Conservation (phyloP, 352 stramenopile species). For the Pythium phragmitis region DNA sequence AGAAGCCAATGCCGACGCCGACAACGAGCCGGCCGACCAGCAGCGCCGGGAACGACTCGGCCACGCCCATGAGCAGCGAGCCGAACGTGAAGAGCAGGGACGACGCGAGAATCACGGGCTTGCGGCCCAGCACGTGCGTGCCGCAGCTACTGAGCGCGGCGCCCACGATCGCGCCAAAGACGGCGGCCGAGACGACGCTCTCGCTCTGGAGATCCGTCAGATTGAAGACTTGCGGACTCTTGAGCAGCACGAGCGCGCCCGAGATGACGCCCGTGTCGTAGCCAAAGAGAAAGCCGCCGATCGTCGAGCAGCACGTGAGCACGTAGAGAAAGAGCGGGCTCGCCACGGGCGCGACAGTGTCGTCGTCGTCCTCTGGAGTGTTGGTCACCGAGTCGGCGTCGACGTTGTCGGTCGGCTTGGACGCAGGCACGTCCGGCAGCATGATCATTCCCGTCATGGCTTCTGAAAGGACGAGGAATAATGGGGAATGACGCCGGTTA, state of each 20-base stretch:
- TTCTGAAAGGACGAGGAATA: neutral
- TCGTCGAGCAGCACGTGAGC: constrained; percentile 67
- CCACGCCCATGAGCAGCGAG: constrained; percentile 56
- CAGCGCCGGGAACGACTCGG: constrained; percentile 47
- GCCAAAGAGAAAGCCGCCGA: constrained; percentile 79
- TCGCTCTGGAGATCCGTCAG: constrained; percentile 61
- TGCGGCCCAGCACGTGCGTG: constrained; percentile 60
- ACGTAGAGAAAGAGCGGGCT: constrained; percentile 47
- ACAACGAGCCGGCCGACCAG: constrained; percentile 60
- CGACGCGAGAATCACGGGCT: constrained; percentile 62
- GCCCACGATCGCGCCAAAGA: constrained; percentile 71
- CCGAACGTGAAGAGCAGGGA: constrained; percentile 64
- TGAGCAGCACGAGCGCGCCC: constrained; percentile 67
- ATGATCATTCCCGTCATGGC: constrained; percentile 19
- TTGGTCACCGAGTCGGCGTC: neutral
- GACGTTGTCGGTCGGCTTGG: neutral
- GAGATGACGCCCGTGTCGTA: constrained; percentile 86
- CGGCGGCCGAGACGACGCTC: constrained; percentile 65
- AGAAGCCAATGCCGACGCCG: constrained; percentile 63
- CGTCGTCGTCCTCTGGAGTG: neutral
- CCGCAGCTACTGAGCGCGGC: constrained; percentile 52
- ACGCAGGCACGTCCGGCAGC: constrained; percentile 15
- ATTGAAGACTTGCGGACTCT: constrained; percentile 58
- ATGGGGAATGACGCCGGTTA: neutral
- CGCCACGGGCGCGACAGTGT: neutral